Evolutionary conservation across 139 green algal genomes (phyloP).

Genomic region (Zygnema circumcarinatum): DNA sequence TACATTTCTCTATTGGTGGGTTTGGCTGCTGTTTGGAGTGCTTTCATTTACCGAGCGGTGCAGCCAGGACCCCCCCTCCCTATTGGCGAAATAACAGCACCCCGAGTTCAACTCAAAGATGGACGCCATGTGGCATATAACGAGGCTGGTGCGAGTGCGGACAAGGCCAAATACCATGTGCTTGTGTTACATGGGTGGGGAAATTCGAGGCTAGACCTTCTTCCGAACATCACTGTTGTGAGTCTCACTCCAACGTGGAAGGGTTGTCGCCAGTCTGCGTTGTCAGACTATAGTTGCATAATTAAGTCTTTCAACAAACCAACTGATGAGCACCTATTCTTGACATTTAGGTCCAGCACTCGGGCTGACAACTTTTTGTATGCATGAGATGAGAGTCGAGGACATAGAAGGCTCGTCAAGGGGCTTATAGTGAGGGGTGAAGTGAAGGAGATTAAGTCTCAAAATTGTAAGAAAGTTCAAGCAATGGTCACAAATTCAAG

Average conservation of each 20-base stretch:
- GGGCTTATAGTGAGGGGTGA: too few relatives aligned
- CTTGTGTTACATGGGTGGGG: slow-evolving; percentile 39
- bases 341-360: too few relatives aligned
- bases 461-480: too few relatives aligned
- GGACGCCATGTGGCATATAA: slow-evolving; percentile 54
- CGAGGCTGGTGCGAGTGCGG: slow-evolving; percentile 28
- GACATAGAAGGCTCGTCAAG: too few relatives aligned
- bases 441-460: too few relatives aligned
- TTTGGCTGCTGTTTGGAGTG: slow-evolving; percentile 1
- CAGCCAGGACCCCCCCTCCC: slow-evolving; percentile 1
- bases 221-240: slow-evolving; percentile 45
- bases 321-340: not conserved
- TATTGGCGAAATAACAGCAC: slow-evolving; percentile 25
- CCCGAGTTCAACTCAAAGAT: slow-evolving; percentile 48
- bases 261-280: not conserved
- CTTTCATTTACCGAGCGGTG: slow-evolving; percentile 26
- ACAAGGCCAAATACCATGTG: slow-evolving; percentile 28
- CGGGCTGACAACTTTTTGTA: too few relatives aligned
- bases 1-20: slow-evolving; percentile 5
- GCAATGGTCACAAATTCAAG: too few relatives aligned
- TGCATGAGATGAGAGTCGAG: too few relatives aligned
- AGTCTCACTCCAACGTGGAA: not conserved
- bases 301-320: not conserved
- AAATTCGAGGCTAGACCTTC: slow-evolving; percentile 8
- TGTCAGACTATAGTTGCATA: not conserved